Evolutionary conservation across 768 basidiomycete genomes (phyloP), one percentile per base, ranked within the genome.

Genomic region (Calocera viscosa): DNA sequence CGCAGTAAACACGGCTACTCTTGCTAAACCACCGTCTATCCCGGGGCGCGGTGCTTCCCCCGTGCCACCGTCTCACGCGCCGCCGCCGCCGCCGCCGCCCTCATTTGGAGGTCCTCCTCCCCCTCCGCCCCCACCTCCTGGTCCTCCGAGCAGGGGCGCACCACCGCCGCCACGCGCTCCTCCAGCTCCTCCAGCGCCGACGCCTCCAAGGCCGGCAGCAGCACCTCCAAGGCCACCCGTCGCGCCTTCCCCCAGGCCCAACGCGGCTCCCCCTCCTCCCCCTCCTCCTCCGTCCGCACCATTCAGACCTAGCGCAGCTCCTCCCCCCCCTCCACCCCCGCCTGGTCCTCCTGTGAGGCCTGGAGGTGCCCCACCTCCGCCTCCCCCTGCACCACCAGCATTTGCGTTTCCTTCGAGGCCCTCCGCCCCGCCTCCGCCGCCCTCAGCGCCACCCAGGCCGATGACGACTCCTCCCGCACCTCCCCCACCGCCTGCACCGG

Each of bases 11-110:
- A 81, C 84, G 7, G 81, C 84, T 33, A 76, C 80, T 34, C 75
- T 90, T 1, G 90, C 82, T 7, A 89, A 82, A 74, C 85, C 86
- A 16, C 90, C 88, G 1, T 76, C 79, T 5, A 80, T 88, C 53
- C 88, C 88, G 0, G 84, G 79, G 70, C 79, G 83, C 40, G 77
- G 77, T 64, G 69, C 73, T 0, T n/a, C 64, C 2, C 65, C 65
- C n/a, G 28, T 30, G 8, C 40, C 40, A 16, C 24, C 65, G 10
- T 41, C 33, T 32, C 38, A 30, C 24, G 28, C 40, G 3, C 30
- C 41, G 33, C 49, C 41, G 30, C 34, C 43, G n/a, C 73, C 73
- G 64, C 71, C 75, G 19, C 70, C 78, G 1, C 47, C 66, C 12
- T 53, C 69, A 38, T 17, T 49, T n/a, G 8, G 35, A 0, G 40